Evolutionary conservation across 78 protist genomes (phyloP).

Genomic region (Dictyostelium purpureum): DNA sequence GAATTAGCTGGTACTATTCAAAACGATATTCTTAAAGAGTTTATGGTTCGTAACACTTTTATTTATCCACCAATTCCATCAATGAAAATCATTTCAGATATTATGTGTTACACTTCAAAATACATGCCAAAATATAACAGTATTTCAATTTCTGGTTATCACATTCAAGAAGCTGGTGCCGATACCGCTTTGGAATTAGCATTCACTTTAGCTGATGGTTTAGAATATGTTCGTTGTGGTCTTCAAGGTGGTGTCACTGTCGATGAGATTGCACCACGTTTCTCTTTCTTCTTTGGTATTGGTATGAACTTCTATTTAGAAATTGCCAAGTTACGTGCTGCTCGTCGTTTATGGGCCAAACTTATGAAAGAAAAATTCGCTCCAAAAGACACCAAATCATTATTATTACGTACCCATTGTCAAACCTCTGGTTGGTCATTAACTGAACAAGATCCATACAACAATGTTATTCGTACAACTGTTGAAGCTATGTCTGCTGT

Average conservation of each 20-base stretch:
- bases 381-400: conserved; percentile 92
- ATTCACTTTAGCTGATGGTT: conserved; percentile 98
- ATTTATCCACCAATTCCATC: conserved; percentile 98
- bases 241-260: conserved; percentile 83
- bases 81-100: conserved; percentile 95
- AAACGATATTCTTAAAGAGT: conserved; percentile 97
- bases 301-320: conserved; percentile 99
- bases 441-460: conserved; percentile 97
- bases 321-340: conserved; percentile 98
- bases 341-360: conserved; percentile 97
- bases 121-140: conserved; percentile 98
- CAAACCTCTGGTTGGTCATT: conserved; percentile 98
- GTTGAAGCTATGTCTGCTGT: conserved; percentile 99
- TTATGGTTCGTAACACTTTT: conserved; percentile 96
- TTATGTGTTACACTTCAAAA: conserved; percentile 93
- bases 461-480: conserved; percentile 98
- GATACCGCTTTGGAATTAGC: conserved; percentile 95
- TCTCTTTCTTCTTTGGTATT: conserved; percentile 98
- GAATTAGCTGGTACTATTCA: conserved; percentile 98
- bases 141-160: conserved; percentile 98
- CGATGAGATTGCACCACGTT: conserved; percentile 97
- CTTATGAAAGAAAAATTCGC: conserved; percentile 87
- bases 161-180: conserved; percentile 99
- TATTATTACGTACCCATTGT: conserved; percentile 98
- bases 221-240: conserved; percentile 91